Percentiles rank a stretch among this genome's conserved stretches.
These are phyloP conservation scores for Syzygium oleosum DNA, from an alignment of 345 rosid species.

Conservation along the genomic window DNA sequence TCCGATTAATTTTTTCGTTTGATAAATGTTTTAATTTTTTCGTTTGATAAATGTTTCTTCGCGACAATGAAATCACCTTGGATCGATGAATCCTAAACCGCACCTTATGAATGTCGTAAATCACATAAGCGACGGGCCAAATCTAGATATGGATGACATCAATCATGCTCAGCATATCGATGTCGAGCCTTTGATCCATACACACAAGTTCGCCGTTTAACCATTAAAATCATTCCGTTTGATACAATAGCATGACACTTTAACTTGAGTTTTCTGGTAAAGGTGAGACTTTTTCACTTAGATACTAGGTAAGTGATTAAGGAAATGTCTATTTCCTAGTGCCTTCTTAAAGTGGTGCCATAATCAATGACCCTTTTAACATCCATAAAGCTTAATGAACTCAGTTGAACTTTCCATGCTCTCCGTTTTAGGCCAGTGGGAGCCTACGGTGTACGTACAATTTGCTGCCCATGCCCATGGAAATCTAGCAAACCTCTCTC, in stretches of 20 bases:
- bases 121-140: neutral
- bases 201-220: neutral
- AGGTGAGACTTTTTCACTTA: neutral
- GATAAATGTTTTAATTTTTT: neutral
- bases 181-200: neutral
- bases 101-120: neutral
- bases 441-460: neutral
- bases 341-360: neutral
- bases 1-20: neutral
- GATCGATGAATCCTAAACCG: neutral
- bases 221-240: neutral
- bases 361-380: neutral
- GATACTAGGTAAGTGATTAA: neutral
- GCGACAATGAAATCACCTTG: neutral
- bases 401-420: neutral
- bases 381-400: neutral
- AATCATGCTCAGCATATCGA: neutral
- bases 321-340: neutral
- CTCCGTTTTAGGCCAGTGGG: neutral
- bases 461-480: neutral
- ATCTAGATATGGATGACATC: neutral
- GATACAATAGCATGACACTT: neutral
- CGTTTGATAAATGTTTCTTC: neutral
- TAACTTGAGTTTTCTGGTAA: neutral
- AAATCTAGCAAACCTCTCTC: neutral